Evolutionary conservation across 371 early-diverging fungal genomes (phyloP), one percentile per base, ranked within the genome.

Genomic region (Vairimorpha necatrix): DNA sequence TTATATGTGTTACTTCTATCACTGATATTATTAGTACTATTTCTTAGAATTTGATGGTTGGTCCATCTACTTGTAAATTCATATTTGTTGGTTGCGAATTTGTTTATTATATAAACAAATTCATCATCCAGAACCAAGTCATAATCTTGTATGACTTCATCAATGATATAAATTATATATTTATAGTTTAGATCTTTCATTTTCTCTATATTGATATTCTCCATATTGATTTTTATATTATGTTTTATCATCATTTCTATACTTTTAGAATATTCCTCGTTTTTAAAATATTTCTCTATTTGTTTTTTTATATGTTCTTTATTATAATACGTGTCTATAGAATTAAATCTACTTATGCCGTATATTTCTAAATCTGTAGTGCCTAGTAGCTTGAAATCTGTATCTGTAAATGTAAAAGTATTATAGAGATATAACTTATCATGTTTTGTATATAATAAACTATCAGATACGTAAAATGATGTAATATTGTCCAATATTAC

Each of bases 271-370:
- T 73, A 73, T 16, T 73, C 53, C 38, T 54, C 48, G 6, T 14
- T 28, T 20, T 33, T 16, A 26, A 73, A 18, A 39, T 60, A 38
- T 66, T 65, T 65, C 13, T 50, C n/a, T 20, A 73, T 46, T 39
- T 36, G 39, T 32, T 47, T 54, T 32, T 65, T 20, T n/a, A 28
- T 61, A 50, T 50, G 66, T n/a, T 47, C 22, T 66, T 33, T 63
- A 14, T 60, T 60, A 28, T 36, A 65, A 39, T 46, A 73, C 34
- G 73, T 73, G 26, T 73, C 73, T 28, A 73, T 39, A n/a, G 73
- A 60, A 4, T 60, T 60, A 53, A 60, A 60, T 26, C 73, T 62
- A 30, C 61, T 73, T 20, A 39, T 14, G 0, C 73, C 73, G 53
- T 36, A 53, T 1, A 73, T 54, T 36, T 65, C 66, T 13, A 63